Evolutionary conservation across 768 basidiomycete species (phyloP), one percentile per base, ranked within the genome.

Genomic region (Pleurotus cornucopiae): DNA sequence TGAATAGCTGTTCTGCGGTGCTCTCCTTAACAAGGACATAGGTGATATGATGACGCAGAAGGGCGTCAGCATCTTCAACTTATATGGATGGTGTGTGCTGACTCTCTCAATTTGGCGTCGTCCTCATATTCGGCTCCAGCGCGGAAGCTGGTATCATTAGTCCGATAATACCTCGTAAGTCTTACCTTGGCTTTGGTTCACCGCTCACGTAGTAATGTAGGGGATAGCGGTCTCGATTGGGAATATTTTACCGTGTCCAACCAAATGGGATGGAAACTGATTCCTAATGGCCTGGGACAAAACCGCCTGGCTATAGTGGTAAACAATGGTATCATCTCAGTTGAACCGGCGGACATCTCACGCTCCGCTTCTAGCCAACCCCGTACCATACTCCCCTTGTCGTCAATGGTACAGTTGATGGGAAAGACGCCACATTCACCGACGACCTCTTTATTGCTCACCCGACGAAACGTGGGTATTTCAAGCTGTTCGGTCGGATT

Each of bases 1-100:
- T 56, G 4, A 34, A 11, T 21, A 78, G 76, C 20, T 60, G 0
- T 76, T 62, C 45, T 69, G 68, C 11, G 75, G 76, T 12, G 75
- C 71, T 0, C 68, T 73, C 3, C 53, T 77, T 2, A 69, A 71
- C 14, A 60, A 68, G 51, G 64, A 65, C 3, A 59, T 67, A 2
- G 76, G 74, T 0, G 69, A 76, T 16, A 53, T 47, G n/a, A 51
- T 77, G 18, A 62, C 61, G 2, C 56, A 61, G 4, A 59, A 68
- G 14, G 76, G 75, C 0, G 71, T 76, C 1, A 58, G 60, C 0
- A 58, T 76, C 1, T 53, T 58, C 7, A 62, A 59, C 1, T 60
- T 67, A 13, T 79, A 73, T 49, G 75, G 74, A 3, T 61, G 65
- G 61, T 76, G 40, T 38, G 70, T 64, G 0, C 7, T 2, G 39